Conservation (phyloP, 257 asterid genomes). For the Oldenlandia corymbosa region DNA sequence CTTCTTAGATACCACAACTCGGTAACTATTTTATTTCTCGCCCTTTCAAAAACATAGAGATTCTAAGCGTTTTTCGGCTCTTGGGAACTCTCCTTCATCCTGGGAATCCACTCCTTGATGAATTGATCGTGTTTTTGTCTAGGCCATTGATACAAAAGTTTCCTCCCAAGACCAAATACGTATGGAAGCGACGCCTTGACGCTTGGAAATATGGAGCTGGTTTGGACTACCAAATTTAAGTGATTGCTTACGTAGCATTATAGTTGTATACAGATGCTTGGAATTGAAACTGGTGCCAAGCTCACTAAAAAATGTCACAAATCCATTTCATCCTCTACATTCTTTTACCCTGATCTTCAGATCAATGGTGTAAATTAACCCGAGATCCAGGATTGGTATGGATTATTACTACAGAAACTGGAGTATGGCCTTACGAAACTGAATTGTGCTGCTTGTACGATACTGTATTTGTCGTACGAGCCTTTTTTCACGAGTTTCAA, state of each 20-base stretch:
- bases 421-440: no score
- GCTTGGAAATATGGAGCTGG: constrained; percentile 99
- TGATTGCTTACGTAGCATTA: not conserved
- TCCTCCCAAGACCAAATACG: constrained; percentile 54
- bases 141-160: constrained; percentile 54
- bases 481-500: no score
- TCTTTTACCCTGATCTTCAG: no score
- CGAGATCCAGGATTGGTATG: no score
- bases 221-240: constrained; percentile 57
- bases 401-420: no score
- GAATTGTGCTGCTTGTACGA: no score
- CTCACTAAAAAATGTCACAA: not conserved
- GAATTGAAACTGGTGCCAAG: not conserved
- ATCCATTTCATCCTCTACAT: no score
- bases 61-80: no score
- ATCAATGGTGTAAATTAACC: no score
- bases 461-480: no score
- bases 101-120: not conserved
- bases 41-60: not conserved
- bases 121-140: not conserved
- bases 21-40: constrained; percentile 34
- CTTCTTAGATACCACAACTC: constrained; percentile 55
- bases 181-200: constrained; percentile 75
- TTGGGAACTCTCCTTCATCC: not conserved
- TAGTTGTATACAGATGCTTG: not conserved